phyloP scores from a whole-genome alignment of 371 early-diverging fungal genomes.

The Actinomucor elegans region DNA sequence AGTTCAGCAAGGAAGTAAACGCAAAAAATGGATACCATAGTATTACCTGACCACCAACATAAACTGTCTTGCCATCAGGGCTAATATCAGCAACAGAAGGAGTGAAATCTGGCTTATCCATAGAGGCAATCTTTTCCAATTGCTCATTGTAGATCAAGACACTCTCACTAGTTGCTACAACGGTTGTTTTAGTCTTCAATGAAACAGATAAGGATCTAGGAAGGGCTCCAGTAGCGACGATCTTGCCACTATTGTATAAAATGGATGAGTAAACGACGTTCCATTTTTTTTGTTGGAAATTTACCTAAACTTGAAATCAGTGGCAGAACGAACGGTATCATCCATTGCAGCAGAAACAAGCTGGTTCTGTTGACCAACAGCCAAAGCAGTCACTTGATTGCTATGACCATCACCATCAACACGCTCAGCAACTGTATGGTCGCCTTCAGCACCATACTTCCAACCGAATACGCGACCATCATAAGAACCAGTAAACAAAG shows the following conservation, averaged over 20 bases:
- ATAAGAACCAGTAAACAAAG: conserved; percentile 85
- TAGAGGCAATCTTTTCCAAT: conserved; percentile 25
- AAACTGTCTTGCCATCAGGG: conserved; percentile 54
- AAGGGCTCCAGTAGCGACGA: conserved; percentile 45
- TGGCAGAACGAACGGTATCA: conserved; percentile 49
- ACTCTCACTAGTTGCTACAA: conserved; percentile 50
- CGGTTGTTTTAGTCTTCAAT: conserved; percentile 41
- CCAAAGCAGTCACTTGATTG: conserved; percentile 69
- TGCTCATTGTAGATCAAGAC: conserved; percentile 45
- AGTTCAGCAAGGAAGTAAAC: neutral
- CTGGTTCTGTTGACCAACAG: conserved; percentile 29
- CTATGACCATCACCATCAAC: conserved; percentile 64
- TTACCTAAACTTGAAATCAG: conserved; percentile 27
- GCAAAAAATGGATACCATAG: too few relatives aligned
- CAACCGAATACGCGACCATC: conserved; percentile 86
- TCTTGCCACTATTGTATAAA: conserved; percentile 13
- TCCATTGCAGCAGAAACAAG: conserved; percentile 79
- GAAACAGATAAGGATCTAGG: conserved; percentile 56
- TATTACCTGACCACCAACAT: conserved; percentile 71
- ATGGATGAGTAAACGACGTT: neutral
- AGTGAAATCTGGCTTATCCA: conserved; percentile 35
- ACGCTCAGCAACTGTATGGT: conserved; percentile 33
- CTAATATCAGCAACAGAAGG: conserved; percentile 64
- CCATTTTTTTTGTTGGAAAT: neutral
- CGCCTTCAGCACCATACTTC: conserved; percentile 44